Base-by-base conservation (phyloP, 208 protist species). In the Leishmania lainsoni region DNA sequence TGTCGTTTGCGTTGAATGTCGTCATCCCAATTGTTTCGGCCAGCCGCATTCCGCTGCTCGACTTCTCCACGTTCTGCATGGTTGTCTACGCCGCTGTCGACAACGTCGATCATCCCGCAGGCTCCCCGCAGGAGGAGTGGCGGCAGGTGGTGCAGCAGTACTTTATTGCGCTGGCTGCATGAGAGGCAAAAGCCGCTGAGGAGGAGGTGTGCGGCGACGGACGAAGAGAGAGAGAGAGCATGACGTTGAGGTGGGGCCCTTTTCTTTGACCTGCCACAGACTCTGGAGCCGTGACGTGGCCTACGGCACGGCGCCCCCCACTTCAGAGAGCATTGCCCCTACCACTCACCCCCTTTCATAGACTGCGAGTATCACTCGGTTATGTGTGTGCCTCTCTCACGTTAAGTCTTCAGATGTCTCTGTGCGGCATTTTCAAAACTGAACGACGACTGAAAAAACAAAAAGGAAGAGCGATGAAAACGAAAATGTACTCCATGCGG, bases 1-100 rank as follows among this genome's bases (percentile, higher is more conserved):
- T 92, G 59, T 86, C 86, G 16, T 86, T 95, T 81, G 83, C 87
- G 8, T 79, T 94, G 77, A 93, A 95, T 42, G 87, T 94, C 35
- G 76, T 94, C 29, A 80, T 95, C 39, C 92, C 92, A 22, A 73
- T 94, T 39, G 74, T 81, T 29, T n/a, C 75, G 16, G 56, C 87
- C 26, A 91, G 90, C 45, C 82, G 84, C 66, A 88, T 95, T 45
- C 52, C 86, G 26, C 20, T 81, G 52, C 77, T 94, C 58, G 92
- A 95, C 75, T 95, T 95, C 76, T 69, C 92, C 5, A 87, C 90
- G 0, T 29, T 94, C 39, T 89, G 84, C 20, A 81, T 95, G 79
- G 48, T 95, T 10, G 76, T 95, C 26, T 93, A 93, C 82, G 83
- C 80, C 16, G 84, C 90, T 3, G 71, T 94, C 49, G 82, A 87